phyloP scores from a whole-genome alignment of 352 stramenopile genomes.

The Globisporangium perplexum region DNA sequence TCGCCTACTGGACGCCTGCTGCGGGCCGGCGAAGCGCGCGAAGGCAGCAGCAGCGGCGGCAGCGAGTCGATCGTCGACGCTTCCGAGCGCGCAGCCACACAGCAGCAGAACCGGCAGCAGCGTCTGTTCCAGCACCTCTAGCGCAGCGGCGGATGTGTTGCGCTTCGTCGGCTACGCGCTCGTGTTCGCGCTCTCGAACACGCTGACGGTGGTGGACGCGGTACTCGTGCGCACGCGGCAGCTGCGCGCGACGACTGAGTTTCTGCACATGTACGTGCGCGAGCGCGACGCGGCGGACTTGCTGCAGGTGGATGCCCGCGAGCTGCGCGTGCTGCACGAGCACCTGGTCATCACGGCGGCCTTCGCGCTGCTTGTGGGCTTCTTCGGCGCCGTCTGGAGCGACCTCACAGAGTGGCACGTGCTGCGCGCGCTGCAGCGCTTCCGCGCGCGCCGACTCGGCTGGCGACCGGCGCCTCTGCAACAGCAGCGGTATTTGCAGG shows the following conservation, averaged over 20 bases:
- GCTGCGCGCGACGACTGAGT: slow-evolving; percentile 47
- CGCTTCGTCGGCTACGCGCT: slow-evolving; percentile 28
- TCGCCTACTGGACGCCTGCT: slow-evolving; percentile 23
- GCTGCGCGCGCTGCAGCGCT: slow-evolving; percentile 19
- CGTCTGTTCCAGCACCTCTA: no score
- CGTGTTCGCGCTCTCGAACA: slow-evolving; percentile 24
- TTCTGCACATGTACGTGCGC: slow-evolving; percentile 40
- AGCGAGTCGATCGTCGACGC: not conserved
- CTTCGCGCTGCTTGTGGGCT: slow-evolving; percentile 28
- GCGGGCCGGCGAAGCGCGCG: not conserved
- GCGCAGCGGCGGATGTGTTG: not conserved
- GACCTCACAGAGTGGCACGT: slow-evolving; percentile 57
- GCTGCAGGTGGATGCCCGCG: slow-evolving; percentile 38
- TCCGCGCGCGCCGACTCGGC: slow-evolving; percentile 1
- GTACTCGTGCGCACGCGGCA: slow-evolving; percentile 46
- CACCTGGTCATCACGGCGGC: slow-evolving; percentile 23
- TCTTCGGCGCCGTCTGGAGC: slow-evolving; percentile 37
- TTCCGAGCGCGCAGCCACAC: not conserved
- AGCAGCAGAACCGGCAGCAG: not conserved
- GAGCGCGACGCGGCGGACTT: slow-evolving; percentile 28
- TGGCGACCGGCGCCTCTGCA: not conserved
- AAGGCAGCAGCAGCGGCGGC: not conserved
- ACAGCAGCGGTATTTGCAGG: not conserved
- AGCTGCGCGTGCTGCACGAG: slow-evolving; percentile 34
- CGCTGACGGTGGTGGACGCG: slow-evolving; percentile 25